Conservation (phyloP, 768 basidiomycete species). For the Boletus tomentosulus region DNA sequence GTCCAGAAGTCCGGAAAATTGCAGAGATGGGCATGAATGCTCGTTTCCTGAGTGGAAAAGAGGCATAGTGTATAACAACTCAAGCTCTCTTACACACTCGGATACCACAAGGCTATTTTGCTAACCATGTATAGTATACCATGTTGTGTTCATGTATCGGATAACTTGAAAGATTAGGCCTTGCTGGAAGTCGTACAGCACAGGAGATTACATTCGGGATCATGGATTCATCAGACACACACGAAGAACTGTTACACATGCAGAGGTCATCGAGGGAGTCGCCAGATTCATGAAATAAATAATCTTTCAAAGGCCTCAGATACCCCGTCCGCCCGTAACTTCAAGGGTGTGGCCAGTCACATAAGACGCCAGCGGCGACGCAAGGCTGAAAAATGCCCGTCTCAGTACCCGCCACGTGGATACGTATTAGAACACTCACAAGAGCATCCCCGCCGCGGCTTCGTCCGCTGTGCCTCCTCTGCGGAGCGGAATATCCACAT, state of each 20-base stretch:
- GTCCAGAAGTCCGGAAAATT: constrained; percentile 51
- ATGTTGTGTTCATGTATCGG: too few species aligned
- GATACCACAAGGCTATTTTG: too few species aligned
- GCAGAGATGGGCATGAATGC: constrained; percentile 58
- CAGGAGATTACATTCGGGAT: background rate
- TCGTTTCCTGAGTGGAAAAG: constrained; percentile 14
- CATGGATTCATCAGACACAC: background rate
- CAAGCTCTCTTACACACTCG: too few species aligned
- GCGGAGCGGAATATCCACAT: constrained; percentile 57
- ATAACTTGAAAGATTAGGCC: too few species aligned
- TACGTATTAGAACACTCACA: constrained; percentile 45
- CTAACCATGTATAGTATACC: too few species aligned
- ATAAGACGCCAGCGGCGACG: constrained; percentile 74
- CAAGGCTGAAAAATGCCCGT: constrained; percentile 45
- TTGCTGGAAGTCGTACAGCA: background rate
- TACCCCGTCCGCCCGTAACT: constrained; percentile 78
- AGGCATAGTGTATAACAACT: background rate
- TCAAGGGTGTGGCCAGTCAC: constrained; percentile 82
- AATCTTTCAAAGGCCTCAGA: constrained; percentile 33
- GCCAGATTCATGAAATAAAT: background rate
- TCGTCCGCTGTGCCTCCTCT: constrained; percentile 70
- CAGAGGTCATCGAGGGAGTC: background rate
- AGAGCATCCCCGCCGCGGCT: constrained; percentile 69
- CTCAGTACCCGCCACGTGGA: constrained; percentile 2
- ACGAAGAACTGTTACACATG: background rate